A percentile compares a stretch with the other conserved stretches of the same genome.
These are phyloP conservation scores for Tulasnella sp. DNA, from an alignment of 768 basidiomycete genomes.

Conservation along the genomic window DNA sequence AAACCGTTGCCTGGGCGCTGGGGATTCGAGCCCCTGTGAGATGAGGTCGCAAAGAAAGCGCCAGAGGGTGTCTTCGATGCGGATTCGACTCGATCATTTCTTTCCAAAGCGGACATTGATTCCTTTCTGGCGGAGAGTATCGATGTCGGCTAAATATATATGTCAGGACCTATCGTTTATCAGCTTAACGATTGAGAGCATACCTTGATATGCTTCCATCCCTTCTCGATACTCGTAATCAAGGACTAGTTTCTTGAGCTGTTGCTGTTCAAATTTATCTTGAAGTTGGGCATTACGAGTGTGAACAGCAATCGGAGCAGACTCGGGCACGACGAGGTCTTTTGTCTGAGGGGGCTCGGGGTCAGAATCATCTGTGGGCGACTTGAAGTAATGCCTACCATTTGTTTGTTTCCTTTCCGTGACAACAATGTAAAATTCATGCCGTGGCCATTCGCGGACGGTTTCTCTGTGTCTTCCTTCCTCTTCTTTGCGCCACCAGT, in stretches of 20 bases:
- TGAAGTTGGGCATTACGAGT: constrained; percentile 90
- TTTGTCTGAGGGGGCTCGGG: constrained; percentile 57
- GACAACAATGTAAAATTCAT: constrained; percentile 95
- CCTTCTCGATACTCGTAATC: constrained; percentile 90
- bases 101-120: constrained; percentile 16
- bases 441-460: constrained; percentile 41
- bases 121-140: constrained; percentile 28
- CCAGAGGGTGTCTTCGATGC: background rate
- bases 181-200: background rate
- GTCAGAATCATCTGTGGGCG: background rate
- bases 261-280: constrained; percentile 95
- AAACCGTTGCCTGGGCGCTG: background rate
- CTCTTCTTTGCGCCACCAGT: constrained; percentile 71
- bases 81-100: constrained; percentile 10
- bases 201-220: constrained; percentile 40
- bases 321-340: constrained; percentile 86
- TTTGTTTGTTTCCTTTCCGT: constrained; percentile 91
- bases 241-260: constrained; percentile 91
- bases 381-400: constrained; percentile 53
- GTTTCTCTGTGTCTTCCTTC: constrained; percentile 51
- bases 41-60: constrained; percentile 6
- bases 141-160: constrained; percentile 12
- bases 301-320: constrained; percentile 86
- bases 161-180: background rate
- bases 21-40: background rate